These are phyloP conservation scores for Globisporangium ultimum DNA, from an alignment of 352 stramenopile species.

Conservation along the genomic window DNA sequence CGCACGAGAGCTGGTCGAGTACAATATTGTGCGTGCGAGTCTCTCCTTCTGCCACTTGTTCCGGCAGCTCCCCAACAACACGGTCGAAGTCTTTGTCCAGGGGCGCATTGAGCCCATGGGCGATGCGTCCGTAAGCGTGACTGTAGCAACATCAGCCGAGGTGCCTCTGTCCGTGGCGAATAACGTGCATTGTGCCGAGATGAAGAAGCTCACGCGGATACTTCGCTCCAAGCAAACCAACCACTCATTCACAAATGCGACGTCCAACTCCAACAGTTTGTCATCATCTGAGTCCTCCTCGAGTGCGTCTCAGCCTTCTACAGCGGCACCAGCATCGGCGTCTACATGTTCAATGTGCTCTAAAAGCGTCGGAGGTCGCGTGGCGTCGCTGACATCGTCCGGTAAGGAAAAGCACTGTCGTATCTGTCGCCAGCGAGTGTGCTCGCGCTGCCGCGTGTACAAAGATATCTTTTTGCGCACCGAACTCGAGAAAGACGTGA, in stretches of 20 bases:
- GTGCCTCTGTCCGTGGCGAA: slow-evolving; percentile 5
- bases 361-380: too few relatives aligned
- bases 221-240: background rate
- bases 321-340: too few relatives aligned
- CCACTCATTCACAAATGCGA: background rate
- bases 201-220: slow-evolving; percentile 16
- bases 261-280: background rate
- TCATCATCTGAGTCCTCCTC: too few relatives aligned
- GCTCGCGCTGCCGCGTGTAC: too few relatives aligned
- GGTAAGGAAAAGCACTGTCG: too few relatives aligned
- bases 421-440: too few relatives aligned
- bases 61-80: slow-evolving; percentile 35
- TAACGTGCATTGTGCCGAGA: slow-evolving; percentile 4
- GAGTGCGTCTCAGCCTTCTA: too few relatives aligned
- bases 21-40: slow-evolving; percentile 37
- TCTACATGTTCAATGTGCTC: too few relatives aligned
- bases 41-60: slow-evolving; percentile 52
- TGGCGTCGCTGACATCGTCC: too few relatives aligned
- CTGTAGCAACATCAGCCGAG: background rate
- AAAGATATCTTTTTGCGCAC: too few relatives aligned
- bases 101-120: slow-evolving; percentile 7
- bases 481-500: too few relatives aligned
- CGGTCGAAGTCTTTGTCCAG: slow-evolving; percentile 39
- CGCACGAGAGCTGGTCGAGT: slow-evolving; percentile 25
- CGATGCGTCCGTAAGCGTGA: background rate